These are phyloP conservation scores for Neurospora hispaniola DNA, from an alignment of 495 filamentous ascomycete species.

Conservation along the genomic window DNA sequence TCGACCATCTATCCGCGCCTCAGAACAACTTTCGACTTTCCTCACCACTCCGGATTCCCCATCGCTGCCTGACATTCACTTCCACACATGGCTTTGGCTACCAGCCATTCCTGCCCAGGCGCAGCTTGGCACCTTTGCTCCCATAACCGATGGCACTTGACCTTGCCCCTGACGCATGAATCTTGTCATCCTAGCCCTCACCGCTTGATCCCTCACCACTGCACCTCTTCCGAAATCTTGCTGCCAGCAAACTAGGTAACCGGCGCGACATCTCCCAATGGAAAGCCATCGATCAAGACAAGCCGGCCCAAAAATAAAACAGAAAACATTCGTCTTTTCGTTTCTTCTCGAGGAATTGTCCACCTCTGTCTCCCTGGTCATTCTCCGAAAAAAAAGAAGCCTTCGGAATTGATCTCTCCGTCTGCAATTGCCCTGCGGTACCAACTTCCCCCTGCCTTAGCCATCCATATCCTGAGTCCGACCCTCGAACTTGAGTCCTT, in stretches of 20 bases:
- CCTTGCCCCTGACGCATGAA: neutral
- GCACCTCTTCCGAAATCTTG: neutral
- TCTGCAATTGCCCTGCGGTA: neutral
- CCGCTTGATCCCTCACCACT: neutral
- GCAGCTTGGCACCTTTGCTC: neutral
- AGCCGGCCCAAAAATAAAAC: neutral
- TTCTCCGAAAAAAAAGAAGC: neutral
- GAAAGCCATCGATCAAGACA: neutral
- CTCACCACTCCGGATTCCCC: neutral
- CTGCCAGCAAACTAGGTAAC: neutral
- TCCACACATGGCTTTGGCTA: neutral
- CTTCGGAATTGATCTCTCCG: neutral
- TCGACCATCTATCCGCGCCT: neutral
- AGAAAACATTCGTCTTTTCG: no score
- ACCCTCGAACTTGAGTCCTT: neutral
- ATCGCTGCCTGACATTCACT: neutral
- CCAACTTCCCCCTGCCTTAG: neutral
- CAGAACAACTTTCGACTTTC: neutral
- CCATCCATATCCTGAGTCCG: neutral
- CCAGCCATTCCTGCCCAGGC: neutral
- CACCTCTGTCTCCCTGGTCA: neutral
- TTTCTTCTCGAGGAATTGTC: no score
- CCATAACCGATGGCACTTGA: neutral
- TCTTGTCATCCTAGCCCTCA: neutral
- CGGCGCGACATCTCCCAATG: neutral